These are phyloP conservation scores for Candida sp. DNA, from an alignment of 1,139 yeast genomes.

Conservation along the genomic window DNA sequence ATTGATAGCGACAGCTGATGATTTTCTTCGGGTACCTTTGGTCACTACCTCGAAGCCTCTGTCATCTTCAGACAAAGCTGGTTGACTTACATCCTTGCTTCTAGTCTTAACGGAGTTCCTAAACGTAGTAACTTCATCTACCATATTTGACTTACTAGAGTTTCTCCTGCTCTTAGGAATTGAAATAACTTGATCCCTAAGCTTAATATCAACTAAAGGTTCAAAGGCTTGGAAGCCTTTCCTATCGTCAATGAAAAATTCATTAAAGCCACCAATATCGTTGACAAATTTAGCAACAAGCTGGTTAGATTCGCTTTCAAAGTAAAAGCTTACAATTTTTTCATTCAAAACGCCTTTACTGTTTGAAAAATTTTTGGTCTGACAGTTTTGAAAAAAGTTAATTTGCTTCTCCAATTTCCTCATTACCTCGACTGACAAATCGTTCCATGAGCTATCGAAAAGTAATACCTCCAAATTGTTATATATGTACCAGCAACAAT, in stretches of 20 bases:
- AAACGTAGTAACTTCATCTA: conserved; percentile 19
- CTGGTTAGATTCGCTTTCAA: conserved; percentile 18
- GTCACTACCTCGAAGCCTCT: conserved; percentile 31
- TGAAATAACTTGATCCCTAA: conserved; percentile 12
- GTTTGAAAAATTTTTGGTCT: conserved; percentile 17
- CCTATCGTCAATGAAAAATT: conserved; percentile 45
- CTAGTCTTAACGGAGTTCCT: conserved; percentile 13
- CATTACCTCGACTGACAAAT: conserved; percentile 25
- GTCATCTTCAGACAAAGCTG: conserved; percentile 22
- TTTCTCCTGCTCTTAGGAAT: conserved; percentile 26
- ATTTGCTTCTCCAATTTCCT: conserved; percentile 26
- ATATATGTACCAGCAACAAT: conserved; percentile 67
- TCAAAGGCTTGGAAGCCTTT: conserved; percentile 38
- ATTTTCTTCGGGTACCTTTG: conserved; percentile 17
- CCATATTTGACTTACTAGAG: conserved; percentile 10
- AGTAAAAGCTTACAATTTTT: conserved; percentile 12
- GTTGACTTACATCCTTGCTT: conserved; percentile 7
- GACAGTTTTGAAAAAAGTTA: conserved; percentile 24
- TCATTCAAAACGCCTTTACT: conserved; percentile 14
- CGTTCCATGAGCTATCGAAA: conserved; percentile 40
- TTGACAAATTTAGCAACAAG: conserved; percentile 27
- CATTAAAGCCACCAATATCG: conserved; percentile 41
- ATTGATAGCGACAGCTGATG: conserved; percentile 9
- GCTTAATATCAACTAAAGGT: conserved; percentile 45
- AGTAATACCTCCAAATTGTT: conserved; percentile 64